Percentiles rank a stretch among this genome's conserved stretches.
Evolutionary conservation across 2,329 filamentous ascomycete species (phyloP).

Genomic region (Diatrype stigma): DNA sequence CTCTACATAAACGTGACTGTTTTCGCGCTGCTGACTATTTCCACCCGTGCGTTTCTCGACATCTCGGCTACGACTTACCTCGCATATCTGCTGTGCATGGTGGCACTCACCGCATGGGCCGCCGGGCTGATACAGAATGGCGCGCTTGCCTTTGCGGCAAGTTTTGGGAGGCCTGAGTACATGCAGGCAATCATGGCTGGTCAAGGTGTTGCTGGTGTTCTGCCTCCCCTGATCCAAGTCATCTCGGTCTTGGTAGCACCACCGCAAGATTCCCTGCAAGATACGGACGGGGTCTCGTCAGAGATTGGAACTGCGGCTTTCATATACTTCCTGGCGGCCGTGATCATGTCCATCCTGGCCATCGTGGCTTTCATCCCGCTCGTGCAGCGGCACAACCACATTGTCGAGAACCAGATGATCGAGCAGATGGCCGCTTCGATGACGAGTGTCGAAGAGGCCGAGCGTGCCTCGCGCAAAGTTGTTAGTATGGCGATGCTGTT

Average conservation of each 20-base stretch:
- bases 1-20: constrained; percentile 72
- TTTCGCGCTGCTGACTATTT: constrained; percentile 75
- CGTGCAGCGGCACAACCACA: constrained; percentile 53
- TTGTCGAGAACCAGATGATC: constrained; percentile 46
- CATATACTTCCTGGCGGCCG: constrained; percentile 86
- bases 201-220: constrained; percentile 85
- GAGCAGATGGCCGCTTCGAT: constrained; percentile 47
- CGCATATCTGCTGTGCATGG: constrained; percentile 75
- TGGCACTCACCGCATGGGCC: constrained; percentile 72
- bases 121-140: constrained; percentile 90
- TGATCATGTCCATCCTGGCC: constrained; percentile 65
- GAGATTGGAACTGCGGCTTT: constrained; percentile 67
- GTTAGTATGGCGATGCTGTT: constrained; percentile 62
- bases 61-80: constrained; percentile 67
- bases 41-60: constrained; percentile 65
- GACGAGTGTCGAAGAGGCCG: constrained; percentile 48
- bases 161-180: constrained; percentile 82
- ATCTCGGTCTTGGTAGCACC: constrained; percentile 67
- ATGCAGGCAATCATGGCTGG: constrained; percentile 96
- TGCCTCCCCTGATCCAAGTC: constrained; percentile 81
- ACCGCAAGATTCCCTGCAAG: constrained; percentile 30
- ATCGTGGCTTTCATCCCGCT: constrained; percentile 73
- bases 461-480: constrained; percentile 46
- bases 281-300: constrained; percentile 18
- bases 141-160: constrained; percentile 83